Conservation (phyloP, 768 basidiomycete species). For the Calocera cornea region DNA sequence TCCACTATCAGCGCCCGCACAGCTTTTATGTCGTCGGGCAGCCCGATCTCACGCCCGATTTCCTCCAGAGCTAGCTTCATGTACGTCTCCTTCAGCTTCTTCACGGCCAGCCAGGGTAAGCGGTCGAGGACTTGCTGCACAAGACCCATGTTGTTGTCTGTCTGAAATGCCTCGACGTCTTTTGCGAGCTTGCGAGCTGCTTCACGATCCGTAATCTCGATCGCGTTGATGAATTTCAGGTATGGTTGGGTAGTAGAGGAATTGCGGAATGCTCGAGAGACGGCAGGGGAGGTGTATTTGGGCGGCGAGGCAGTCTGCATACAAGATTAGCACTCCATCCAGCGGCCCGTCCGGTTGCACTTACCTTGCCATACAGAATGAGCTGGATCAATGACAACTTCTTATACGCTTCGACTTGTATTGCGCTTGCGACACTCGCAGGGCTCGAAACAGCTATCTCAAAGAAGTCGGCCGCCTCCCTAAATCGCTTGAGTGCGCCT, state of each 20-base stretch:
- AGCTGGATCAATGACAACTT: constrained; percentile 68
- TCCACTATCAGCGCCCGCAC: constrained; percentile 45
- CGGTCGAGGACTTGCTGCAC: constrained; percentile 50
- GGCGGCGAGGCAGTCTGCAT: constrained; percentile 33
- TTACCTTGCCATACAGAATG: constrained; percentile 60
- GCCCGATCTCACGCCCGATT: constrained; percentile 40
- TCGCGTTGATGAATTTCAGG: constrained; percentile 40
- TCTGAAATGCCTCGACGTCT: constrained; percentile 38
- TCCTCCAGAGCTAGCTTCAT: constrained; percentile 61
- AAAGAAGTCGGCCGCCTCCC: constrained; percentile 59
- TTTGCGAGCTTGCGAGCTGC: constrained; percentile 29
- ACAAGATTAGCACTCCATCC: constrained; percentile 24
- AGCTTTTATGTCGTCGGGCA: constrained; percentile 17
- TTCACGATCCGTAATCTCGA: constrained; percentile 33
- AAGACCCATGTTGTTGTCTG: constrained; percentile 63
- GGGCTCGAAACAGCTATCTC: constrained; percentile 52
- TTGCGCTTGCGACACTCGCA: constrained; percentile 37
- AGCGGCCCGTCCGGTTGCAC: constrained; percentile 6
- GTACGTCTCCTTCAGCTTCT: constrained; percentile 70
- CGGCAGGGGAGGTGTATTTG: constrained; percentile 52
- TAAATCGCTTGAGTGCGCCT: constrained; percentile 50
- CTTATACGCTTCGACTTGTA: constrained; percentile 80
- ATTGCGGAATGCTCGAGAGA: constrained; percentile 49
- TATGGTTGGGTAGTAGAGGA: constrained; percentile 37
- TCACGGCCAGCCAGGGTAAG: constrained; percentile 64